Conservation (phyloP, 768 basidiomycete species). For the Pisolithus marmoratus region DNA sequence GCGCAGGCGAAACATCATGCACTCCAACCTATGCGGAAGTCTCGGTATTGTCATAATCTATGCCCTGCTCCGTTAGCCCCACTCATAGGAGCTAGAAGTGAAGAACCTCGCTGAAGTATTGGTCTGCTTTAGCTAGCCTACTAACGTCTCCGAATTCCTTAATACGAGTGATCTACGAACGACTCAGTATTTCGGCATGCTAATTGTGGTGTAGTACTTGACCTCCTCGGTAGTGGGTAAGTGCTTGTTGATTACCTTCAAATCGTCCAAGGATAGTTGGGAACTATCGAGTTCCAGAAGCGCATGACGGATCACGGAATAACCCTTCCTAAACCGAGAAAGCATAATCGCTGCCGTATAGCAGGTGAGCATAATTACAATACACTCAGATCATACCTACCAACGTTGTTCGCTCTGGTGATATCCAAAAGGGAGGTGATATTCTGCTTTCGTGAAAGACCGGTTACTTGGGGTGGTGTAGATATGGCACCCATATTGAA, state of each 20-base stretch:
- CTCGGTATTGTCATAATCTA: conserved; percentile 79
- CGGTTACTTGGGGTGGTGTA: conserved; percentile 36
- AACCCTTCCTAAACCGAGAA: conserved; percentile 60
- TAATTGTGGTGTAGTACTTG: neutral
- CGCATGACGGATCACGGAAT: conserved; percentile 62
- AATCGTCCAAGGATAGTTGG: conserved; percentile 62
- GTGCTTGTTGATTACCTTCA: conserved; percentile 69
- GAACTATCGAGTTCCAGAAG: conserved; percentile 69
- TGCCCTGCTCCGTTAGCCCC: conserved; percentile 3
- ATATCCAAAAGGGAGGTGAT: conserved; percentile 73
- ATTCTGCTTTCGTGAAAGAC: conserved; percentile 47
- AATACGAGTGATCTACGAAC: conserved; percentile 51
- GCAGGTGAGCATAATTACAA: conserved; percentile 1
- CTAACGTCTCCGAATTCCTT: conserved; percentile 64
- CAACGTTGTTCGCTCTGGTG: conserved; percentile 78
- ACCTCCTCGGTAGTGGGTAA: conserved; percentile 84
- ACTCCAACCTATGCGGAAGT: conserved; percentile 65
- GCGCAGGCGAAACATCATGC: conserved; percentile 80
- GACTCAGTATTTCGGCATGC: neutral
- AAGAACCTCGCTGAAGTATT: conserved; percentile 70
- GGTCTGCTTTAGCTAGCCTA: conserved; percentile 78
- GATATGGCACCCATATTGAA: conserved; percentile 56
- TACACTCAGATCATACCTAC: conserved; percentile 32
- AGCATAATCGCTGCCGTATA: conserved; percentile 70
- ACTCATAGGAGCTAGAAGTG: conserved; percentile 4